phyloP scores from a whole-genome alignment of 495 filamentous ascomycete genomes.

The Oidiodendron maius region DNA sequence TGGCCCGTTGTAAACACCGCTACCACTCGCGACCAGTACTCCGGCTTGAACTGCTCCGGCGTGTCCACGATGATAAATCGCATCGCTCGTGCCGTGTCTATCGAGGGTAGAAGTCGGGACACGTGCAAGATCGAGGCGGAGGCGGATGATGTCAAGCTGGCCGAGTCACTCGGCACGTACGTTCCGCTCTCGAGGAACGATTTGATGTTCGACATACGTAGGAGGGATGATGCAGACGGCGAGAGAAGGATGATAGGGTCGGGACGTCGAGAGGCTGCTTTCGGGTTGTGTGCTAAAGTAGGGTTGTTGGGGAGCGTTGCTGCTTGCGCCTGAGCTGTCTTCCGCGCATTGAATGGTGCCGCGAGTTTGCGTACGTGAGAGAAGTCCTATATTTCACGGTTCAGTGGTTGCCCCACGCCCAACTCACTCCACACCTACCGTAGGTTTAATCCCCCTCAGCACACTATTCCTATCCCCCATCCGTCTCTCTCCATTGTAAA shows the following conservation, averaged over 20 bases:
- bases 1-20: constrained; percentile 98
- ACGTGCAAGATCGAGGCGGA: constrained; percentile 76
- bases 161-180: constrained; percentile 72
- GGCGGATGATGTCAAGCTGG: constrained; percentile 46
- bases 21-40: constrained; percentile 95
- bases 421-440: constrained; percentile 47
- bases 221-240: constrained; percentile 92
- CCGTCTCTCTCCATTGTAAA: constrained; percentile 83
- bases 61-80: constrained; percentile 94
- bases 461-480: constrained; percentile 90
- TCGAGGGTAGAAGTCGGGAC: constrained; percentile 67
- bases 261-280: constrained; percentile 49
- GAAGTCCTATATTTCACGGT: constrained; percentile 65
- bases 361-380: constrained; percentile 87
- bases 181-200: constrained; percentile 84
- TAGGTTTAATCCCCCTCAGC: constrained; percentile 83
- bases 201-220: constrained; percentile 96
- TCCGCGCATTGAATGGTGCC: constrained; percentile 51
- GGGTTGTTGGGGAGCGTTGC: constrained; percentile 40
- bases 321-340: constrained; percentile 35
- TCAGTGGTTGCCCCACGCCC: not conserved
- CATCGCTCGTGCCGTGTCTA: constrained; percentile 65
- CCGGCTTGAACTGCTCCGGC: constrained; percentile 90
- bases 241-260: constrained; percentile 98
- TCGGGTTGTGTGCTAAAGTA: constrained; percentile 40